Percentiles rank a stretch among this genome's conserved stretches.
phyloP scores from a whole-genome alignment of 768 basidiomycete species.

The Lactarius sp. region DNA sequence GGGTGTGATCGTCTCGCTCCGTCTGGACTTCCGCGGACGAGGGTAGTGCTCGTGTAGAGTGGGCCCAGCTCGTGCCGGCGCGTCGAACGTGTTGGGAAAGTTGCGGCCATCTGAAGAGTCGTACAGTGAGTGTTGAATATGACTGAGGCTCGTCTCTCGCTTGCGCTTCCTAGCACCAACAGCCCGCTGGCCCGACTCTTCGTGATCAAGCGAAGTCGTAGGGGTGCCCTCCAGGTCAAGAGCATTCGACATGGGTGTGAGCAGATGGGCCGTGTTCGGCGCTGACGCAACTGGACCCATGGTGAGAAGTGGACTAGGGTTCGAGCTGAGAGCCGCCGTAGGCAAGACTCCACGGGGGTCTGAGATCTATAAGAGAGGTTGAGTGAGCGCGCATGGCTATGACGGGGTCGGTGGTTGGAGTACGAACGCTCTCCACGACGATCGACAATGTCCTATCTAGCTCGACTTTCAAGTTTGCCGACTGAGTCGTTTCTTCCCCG shows the following conservation, averaged over 20 bases:
- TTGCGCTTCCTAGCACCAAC: constrained; percentile 14
- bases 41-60: not conserved
- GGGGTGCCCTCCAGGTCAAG: constrained; percentile 4
- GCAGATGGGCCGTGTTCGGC: constrained; percentile 2
- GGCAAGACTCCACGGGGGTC: not conserved
- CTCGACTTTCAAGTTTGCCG: constrained; percentile 18
- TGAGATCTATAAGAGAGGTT: not conserved
- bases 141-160: constrained; percentile 5
- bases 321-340: not conserved
- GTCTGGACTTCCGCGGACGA: constrained; percentile 12
- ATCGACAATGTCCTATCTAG: constrained; percentile 15
- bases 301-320: not conserved
- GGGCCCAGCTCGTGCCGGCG: not conserved
- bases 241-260: constrained; percentile 13
- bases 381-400: constrained; percentile 2
- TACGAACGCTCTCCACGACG: constrained; percentile 20
- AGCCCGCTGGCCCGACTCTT: constrained; percentile 2
- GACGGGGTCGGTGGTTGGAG: not conserved
- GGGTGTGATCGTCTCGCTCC: not conserved
- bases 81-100: not conserved
- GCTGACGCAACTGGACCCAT: not conserved
- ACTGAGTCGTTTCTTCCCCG: constrained; percentile 20
- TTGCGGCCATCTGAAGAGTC: not conserved
- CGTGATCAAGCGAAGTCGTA: not conserved
- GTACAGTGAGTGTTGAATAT: not conserved